phyloP scores from a whole-genome alignment of 75 land plant genomes.

The Isoetes taiwanensis region DNA sequence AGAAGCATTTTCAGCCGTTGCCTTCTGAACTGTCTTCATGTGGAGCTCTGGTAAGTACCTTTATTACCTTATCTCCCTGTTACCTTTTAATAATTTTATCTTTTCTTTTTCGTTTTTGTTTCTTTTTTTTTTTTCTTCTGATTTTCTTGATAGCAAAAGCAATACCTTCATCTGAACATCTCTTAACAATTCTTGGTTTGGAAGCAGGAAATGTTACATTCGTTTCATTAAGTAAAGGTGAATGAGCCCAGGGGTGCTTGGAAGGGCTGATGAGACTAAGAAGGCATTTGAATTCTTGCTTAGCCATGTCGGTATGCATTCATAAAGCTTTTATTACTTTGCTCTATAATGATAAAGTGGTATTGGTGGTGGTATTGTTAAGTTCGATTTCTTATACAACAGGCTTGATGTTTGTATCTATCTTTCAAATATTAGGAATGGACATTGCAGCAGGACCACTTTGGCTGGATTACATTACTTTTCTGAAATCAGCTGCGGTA shows the following conservation, averaged over 20 bases:
- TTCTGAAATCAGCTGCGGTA: conserved; percentile 81
- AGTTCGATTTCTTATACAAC: too few species aligned
- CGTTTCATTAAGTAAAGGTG: conserved; percentile 71
- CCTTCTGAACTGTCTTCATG: conserved; percentile 63
- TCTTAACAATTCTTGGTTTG: neutral
- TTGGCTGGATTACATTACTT: conserved; percentile 94
- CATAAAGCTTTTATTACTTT: too few species aligned
- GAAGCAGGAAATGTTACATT: conserved; percentile 73
- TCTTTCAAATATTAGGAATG: conserved; percentile 44
- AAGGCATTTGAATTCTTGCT: conserved; percentile 97
- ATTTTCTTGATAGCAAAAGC: neutral
- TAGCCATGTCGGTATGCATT: conserved; percentile 75
- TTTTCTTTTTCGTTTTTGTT: too few species aligned
- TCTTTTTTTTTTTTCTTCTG: neutral
- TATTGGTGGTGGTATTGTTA: neutral
- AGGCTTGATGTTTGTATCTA: too few species aligned
- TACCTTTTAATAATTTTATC: neutral
- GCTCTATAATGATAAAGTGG: neutral
- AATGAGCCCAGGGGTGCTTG: conserved; percentile 78
- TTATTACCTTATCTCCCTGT: neutral
- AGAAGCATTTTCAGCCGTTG: conserved; percentile 91
- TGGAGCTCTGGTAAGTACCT: conserved; percentile 65
- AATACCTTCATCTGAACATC: neutral
- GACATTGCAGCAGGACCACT: conserved; percentile 88
- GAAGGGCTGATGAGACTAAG: conserved; percentile 87